These are phyloP conservation scores for Trichoderma atrobrunneum DNA, from an alignment of 2,329 filamentous ascomycete species.

Conservation along the genomic window DNA sequence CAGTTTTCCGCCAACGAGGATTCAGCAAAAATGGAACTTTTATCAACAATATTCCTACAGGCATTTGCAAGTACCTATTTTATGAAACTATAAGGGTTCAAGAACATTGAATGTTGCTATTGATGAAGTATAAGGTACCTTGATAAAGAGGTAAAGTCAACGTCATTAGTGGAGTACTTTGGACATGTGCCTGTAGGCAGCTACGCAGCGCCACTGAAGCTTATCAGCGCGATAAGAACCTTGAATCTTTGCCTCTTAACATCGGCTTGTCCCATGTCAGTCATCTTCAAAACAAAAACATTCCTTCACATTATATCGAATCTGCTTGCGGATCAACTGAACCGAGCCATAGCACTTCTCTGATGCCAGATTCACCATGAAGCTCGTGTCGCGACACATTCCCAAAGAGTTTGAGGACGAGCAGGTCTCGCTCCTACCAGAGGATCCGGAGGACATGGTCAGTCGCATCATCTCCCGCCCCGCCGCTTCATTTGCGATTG, in stretches of 20 bases:
- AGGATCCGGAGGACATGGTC: constrained; percentile 49
- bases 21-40: too few relatives aligned
- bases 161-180: not conserved
- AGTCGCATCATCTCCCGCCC: constrained; percentile 23
- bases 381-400: constrained; percentile 39
- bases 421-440: constrained; percentile 42
- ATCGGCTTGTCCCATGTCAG: not conserved
- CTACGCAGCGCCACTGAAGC: not conserved
- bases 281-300: not conserved
- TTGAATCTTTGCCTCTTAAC: not conserved
- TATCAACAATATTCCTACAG: too few relatives aligned
- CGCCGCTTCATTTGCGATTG: not conserved
- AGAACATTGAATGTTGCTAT: too few relatives aligned
- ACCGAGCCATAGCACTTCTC: not conserved
- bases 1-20: too few relatives aligned
- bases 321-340: not conserved
- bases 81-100: too few relatives aligned
- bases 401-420: constrained; percentile 41
- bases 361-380: constrained; percentile 30
- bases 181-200: not conserved
- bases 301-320: not conserved
- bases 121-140: too few relatives aligned
- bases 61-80: too few relatives aligned
- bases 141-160: not conserved
- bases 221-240: not conserved